Percentiles rank a stretch among this genome's conserved stretches.
These are phyloP conservation scores for Amylostereum chailletii DNA, from an alignment of 1,284 basidiomycete species.

Conservation along the genomic window DNA sequence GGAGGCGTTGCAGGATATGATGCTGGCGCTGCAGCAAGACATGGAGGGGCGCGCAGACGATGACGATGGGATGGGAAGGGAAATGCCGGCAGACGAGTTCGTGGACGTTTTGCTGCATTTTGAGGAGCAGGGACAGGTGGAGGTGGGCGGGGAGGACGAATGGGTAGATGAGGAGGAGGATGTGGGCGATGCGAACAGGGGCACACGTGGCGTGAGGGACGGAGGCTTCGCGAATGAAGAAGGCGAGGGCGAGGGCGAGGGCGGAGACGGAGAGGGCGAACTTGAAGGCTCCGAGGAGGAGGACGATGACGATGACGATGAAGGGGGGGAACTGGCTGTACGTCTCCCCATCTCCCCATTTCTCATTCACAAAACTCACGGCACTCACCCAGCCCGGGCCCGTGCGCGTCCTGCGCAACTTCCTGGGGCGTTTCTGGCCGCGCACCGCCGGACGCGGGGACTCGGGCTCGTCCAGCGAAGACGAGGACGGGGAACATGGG, in stretches of 20 bases:
- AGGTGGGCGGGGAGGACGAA: conserved; percentile 16
- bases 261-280: not conserved
- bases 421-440: conserved; percentile 51
- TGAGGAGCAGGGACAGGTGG: conserved; percentile 14
- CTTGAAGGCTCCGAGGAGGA: conserved; percentile 8
- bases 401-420: conserved; percentile 49
- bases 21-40: conserved; percentile 29
- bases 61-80: conserved; percentile 6
- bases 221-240: conserved; percentile 12
- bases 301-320: conserved; percentile 22
- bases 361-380: conserved; percentile 1
- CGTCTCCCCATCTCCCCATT: not conserved
- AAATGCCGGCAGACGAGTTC: conserved; percentile 18
- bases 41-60: conserved; percentile 16
- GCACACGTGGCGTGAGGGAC: conserved; percentile 11
- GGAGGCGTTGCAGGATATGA: conserved; percentile 46
- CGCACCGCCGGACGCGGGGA: too few relatives aligned
- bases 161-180: conserved; percentile 22
- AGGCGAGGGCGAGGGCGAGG: conserved; percentile 14
- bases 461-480: too few relatives aligned
- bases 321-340: conserved; percentile 27
- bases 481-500: too few relatives aligned
- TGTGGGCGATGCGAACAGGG: conserved; percentile 8
- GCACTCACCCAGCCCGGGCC: conserved; percentile 43
- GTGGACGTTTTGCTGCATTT: conserved; percentile 16